Conservation (phyloP, 139 green algal species). For the Penium margaritaceum region DNA sequence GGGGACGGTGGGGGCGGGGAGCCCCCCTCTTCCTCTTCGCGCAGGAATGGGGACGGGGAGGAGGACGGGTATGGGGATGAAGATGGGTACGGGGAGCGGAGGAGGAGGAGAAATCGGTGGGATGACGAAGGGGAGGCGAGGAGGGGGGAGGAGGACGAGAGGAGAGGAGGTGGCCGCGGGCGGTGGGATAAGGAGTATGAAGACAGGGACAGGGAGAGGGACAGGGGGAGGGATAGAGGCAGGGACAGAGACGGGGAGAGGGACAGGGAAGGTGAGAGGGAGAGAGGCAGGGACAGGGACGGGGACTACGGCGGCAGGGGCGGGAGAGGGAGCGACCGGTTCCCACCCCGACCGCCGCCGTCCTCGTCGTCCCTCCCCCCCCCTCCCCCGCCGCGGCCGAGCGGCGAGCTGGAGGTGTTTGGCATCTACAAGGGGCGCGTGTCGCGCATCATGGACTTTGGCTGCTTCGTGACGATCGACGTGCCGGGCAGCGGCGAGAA, state of each 20-base stretch:
- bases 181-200: no score
- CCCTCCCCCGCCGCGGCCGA: constrained; percentile 28
- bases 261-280: constrained; percentile 13
- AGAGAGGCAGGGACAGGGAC: not conserved
- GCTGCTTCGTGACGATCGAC: constrained; percentile 87
- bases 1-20: not conserved
- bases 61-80: not conserved
- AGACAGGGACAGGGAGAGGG: not conserved
- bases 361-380: constrained; percentile 1
- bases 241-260: constrained; percentile 21
- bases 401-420: constrained; percentile 64
- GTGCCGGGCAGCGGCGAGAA: constrained; percentile 44
- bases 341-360: not conserved
- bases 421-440: constrained; percentile 66
- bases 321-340: not conserved
- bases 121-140: constrained; percentile 3
- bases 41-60: not conserved
- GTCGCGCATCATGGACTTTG: constrained; percentile 86
- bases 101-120: not conserved
- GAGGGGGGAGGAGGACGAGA: not conserved
- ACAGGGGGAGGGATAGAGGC: constrained; percentile 1
- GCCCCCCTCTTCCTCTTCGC: no score
- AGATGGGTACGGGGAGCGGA: no score
- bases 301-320: not conserved
- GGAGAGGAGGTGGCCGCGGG: not conserved